Percentiles rank a stretch among this genome's conserved stretches.
These are phyloP conservation scores for Rosa lucieae DNA, from an alignment of 306 rosid genomes.

Conservation along the genomic window DNA sequence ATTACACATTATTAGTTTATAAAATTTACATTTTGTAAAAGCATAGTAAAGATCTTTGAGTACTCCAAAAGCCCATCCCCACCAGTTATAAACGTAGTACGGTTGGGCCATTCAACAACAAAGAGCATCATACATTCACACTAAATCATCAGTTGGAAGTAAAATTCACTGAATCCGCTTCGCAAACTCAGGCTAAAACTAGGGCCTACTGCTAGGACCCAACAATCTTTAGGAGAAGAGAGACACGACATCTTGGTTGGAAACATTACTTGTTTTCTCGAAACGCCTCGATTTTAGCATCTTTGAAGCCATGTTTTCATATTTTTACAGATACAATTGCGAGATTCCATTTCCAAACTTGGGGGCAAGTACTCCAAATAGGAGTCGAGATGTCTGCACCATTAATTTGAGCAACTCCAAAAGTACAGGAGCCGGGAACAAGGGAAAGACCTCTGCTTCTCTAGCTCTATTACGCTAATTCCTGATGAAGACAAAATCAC, in stretches of 20 bases:
- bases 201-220: no score
- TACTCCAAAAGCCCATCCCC: no score
- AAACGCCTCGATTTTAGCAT: slow-evolving; percentile 20
- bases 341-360: slow-evolving; percentile 40
- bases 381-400: slow-evolving; percentile 99
- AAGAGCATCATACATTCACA: no score
- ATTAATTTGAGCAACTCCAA: slow-evolving; percentile 75
- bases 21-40: no score
- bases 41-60: no score
- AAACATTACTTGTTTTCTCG: slow-evolving; percentile 1
- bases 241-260: not conserved
- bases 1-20: no score
- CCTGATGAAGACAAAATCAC: slow-evolving; percentile 45
- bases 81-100: no score
- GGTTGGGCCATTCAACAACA: no score
- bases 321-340: slow-evolving; percentile 45
- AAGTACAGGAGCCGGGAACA: slow-evolving; percentile 66
- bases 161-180: no score
- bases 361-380: slow-evolving; percentile 53
- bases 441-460: slow-evolving; percentile 77
- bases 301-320: slow-evolving; percentile 28
- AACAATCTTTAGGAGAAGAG: no score
- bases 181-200: no score
- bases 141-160: no score
- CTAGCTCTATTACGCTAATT: slow-evolving; percentile 56